Base-by-base conservation (phyloP, 2,329 filamentous ascomycete species). In the Emmonsia crescens region DNA sequence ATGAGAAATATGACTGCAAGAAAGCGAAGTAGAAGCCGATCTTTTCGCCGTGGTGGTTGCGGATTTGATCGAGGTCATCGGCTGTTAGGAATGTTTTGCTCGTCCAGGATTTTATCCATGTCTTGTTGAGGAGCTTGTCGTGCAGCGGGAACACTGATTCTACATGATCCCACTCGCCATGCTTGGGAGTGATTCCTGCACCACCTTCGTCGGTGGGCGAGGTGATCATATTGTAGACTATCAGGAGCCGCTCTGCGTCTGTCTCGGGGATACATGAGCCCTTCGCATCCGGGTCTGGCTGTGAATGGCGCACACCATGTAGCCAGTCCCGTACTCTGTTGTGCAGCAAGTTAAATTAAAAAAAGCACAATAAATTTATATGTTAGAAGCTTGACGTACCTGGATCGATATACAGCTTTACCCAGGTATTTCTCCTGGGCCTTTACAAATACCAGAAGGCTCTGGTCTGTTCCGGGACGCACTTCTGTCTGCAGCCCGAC, bases 1-100 rank as follows among this genome's bases (percentile, higher is more conserved):
- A 96, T 62, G 85, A 81, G 71, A 96, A 95, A 76, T 97, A 97
- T 40, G 88, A 88, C 71, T 96, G 89, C 38, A 95, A 82, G 71
- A 97, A 97, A 46, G 92, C 91, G 73, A 96, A 97, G 78, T 97
- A 97, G 74, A 95, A 96, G 42, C 89, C 93, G 62, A 96, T 89
- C 81, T 85, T 65, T 21, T 93, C 88, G 57, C 90, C 90, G 73
- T 91, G 91, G 65, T 86, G 81, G 70, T 91, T 82, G 31, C 88
- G 84, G 64, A 96, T 91, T 55, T 84, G 81, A 69, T 89, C 84
- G n/a, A 95, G 77, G 68, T 91, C 84, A 57, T 80, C 74, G 42
- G 84, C 76, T 60, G 83, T 82, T 12, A 92, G 77, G 51, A 86
- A 80, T 64, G 87, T 88, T 72, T 88, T 89, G 57, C 81, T 84